phyloP scores from a whole-genome alignment of 2,329 filamentous ascomycete genomes.

The Cryphonectria parasitica region DNA sequence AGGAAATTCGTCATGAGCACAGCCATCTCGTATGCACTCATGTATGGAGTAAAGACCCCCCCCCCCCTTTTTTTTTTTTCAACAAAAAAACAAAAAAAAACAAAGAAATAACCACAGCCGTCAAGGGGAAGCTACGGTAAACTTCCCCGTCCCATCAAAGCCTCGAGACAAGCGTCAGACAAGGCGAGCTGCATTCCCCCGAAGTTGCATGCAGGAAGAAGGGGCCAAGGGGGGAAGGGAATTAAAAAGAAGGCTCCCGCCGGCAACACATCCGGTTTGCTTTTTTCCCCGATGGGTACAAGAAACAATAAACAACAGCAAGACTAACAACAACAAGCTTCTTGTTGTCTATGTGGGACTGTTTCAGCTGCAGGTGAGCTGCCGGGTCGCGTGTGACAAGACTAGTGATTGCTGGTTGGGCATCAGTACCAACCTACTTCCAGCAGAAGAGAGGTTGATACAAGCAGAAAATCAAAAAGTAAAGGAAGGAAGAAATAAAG shows the following conservation, averaged over 20 bases:
- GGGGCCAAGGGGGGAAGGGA: neutral
- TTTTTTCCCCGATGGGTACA: neutral
- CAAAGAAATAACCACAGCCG: neutral
- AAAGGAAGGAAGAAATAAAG: neutral
- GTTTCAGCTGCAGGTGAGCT: slow-evolving; percentile 20
- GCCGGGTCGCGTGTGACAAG: slow-evolving; percentile 4
- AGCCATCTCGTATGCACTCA: neutral
- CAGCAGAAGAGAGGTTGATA: neutral
- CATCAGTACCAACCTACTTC: neutral
- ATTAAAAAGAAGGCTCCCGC: slow-evolving; percentile 10
- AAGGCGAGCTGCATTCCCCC: slow-evolving; percentile 19
- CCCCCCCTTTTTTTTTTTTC: too few species aligned
- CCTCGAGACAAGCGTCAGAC: slow-evolving; percentile 5
- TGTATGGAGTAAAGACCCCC: neutral
- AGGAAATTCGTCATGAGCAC: neutral
- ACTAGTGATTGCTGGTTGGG: neutral
- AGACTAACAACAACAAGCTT: slow-evolving; percentile 1
- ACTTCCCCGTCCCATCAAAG: neutral
- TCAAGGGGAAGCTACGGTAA: neutral
- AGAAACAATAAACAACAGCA: neutral
- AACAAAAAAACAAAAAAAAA: too few species aligned
- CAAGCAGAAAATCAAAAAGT: neutral
- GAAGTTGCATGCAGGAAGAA: slow-evolving; percentile 3
- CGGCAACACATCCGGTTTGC: slow-evolving; percentile 8
- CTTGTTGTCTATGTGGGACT: slow-evolving; percentile 6